Conservation (phyloP, 495 filamentous ascomycete species). For the Elaphomyces granulatus region DNA sequence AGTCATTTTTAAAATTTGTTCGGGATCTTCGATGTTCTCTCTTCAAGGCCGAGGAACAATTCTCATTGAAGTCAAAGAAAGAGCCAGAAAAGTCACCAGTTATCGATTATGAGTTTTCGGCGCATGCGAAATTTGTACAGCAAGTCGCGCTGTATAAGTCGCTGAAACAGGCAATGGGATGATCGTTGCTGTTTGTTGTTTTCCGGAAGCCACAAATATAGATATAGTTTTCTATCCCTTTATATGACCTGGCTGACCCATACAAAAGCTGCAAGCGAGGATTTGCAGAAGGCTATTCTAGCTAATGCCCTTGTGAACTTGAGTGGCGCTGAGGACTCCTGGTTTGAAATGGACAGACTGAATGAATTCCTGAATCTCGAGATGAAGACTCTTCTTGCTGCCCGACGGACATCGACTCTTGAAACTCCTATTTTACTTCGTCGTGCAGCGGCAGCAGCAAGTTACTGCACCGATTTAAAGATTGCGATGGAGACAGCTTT, state of each 20-base stretch:
- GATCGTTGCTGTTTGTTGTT: conserved; percentile 5
- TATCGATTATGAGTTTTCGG: conserved; percentile 6
- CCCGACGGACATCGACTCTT: background rate
- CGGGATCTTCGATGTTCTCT: conserved; percentile 3
- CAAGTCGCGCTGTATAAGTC: conserved; percentile 7
- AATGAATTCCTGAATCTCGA: conserved; percentile 3
- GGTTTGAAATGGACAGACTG: conserved; percentile 3
- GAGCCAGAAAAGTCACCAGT: too few species aligned
- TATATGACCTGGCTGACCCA: conserved; percentile 8
- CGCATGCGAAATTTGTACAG: conserved; percentile 6
- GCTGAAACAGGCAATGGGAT: conserved; percentile 8
- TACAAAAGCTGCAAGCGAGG: conserved; percentile 5
- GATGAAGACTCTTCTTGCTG: conserved; percentile 1
- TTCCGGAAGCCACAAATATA: conserved; percentile 4
- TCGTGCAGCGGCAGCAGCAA: too few species aligned
- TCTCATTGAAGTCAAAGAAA: too few species aligned
- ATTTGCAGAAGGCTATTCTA: conserved; percentile 5
- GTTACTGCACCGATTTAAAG: too few species aligned
- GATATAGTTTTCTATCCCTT: conserved; percentile 7
- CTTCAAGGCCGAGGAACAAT: conserved; percentile 5
- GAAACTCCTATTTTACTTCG: too few species aligned
- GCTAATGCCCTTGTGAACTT: conserved; percentile 2
- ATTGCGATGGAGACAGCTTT: too few species aligned
- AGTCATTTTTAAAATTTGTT: conserved; percentile 3
- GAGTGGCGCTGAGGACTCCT: background rate